Evolutionary conservation across 2,329 filamentous ascomycete species (phyloP), one percentile per base, ranked within the genome.

Genomic region (Exserohilum turcica): DNA sequence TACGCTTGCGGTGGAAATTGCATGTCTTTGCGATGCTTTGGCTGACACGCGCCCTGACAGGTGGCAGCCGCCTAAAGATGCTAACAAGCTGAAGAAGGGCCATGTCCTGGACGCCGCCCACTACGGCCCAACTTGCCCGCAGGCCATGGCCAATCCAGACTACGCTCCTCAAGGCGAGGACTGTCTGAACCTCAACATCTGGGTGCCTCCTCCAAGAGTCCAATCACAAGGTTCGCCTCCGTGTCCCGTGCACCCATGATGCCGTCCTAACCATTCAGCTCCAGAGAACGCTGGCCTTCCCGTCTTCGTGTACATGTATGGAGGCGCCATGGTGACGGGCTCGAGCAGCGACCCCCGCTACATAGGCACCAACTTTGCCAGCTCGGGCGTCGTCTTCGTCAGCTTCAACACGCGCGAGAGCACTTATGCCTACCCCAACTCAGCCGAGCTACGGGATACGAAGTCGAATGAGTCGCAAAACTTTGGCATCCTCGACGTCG

Each of bases 281-380:
- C 24, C 19, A 47, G 42, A 12, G 4, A 33, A 13, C 31, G 21
- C 47, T 7, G 57, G 58, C 27, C 45, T 66, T 37, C 57, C 72
- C 32, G 71, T 77, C 2, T 73, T 76, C 8, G 70, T 79, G 0
- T 79, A 77, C 63, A 76, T 78, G 73, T 78, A 78, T 27, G 76
- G 76, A 2, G 76, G 73, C 32, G 74, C 74, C 6, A 76, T 77
- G 74, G 74, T 77, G 18, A 76, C 74, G 6, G 74, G 74, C 6
- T 66, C 64, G 16, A 66, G 59, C 64, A 78, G 74, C 65, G 78
- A 78, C 56, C 71, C 76, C 16, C 71, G 73, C 15, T 59, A 76
- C 49, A 75, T 74, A 59, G 77, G 78, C 56, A 77, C 75, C 62
- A 71, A 77, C 28, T 66, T 66, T 43, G 62, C 64, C 46, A 63